These are phyloP conservation scores for Flaveria floridana DNA, from an alignment of 140 eudicot species.

Conservation along the genomic window DNA sequence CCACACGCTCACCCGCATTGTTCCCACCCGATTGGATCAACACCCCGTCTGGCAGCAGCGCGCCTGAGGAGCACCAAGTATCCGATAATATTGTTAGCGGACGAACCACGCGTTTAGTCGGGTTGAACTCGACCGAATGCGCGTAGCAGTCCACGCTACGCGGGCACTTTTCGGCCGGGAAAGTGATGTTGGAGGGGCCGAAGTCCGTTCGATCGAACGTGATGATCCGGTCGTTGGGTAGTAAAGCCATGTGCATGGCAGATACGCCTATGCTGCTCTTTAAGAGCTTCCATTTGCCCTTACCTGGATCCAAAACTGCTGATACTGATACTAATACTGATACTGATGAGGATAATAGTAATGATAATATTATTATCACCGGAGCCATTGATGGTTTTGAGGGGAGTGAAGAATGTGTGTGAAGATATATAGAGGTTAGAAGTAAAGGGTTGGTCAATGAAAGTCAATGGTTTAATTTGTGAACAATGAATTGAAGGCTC, in stretches of 20 bases:
- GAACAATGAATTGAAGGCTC: conserved; percentile 33
- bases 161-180: conserved; percentile 41
- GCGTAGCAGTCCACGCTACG: conserved; percentile 37
- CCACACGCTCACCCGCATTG: conserved; percentile 40
- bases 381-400: conserved; percentile 32
- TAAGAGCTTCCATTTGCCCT: conserved; percentile 46
- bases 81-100: conserved; percentile 49
- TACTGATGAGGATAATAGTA: conserved; percentile 11
- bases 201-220: conserved; percentile 51
- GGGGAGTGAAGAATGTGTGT: conserved; percentile 11
- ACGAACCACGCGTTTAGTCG: conserved; percentile 37
- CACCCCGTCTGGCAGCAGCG: conserved; percentile 44
- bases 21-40: conserved; percentile 53
- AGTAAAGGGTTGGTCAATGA: conserved; percentile 20
- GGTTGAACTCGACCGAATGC: conserved; percentile 48
- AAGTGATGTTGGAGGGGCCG: conserved; percentile 49
- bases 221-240: conserved; percentile 43
- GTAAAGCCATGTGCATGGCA: conserved; percentile 76
- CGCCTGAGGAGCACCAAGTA: conserved; percentile 60
- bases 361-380: neutral
- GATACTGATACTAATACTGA: neutral
- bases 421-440: conserved; percentile 25
- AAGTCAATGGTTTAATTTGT: conserved; percentile 38
- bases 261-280: conserved; percentile 59
- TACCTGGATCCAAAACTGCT: conserved; percentile 15